phyloP scores from a whole-genome alignment of 1,284 basidiomycete species.

The Xerocomus subilludens region DNA sequence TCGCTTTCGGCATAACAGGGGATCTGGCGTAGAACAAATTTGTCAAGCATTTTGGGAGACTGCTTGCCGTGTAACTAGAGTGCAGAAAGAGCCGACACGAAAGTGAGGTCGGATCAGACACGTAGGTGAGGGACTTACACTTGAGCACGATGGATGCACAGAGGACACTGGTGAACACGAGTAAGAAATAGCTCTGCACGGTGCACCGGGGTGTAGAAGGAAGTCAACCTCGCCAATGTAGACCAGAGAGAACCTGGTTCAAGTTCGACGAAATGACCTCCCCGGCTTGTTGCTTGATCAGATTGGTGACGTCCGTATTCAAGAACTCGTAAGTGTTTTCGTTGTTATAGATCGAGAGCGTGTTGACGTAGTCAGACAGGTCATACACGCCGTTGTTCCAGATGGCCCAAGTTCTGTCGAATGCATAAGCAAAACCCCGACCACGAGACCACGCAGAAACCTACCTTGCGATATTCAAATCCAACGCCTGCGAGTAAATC shows the following conservation, averaged over 20 bases:
- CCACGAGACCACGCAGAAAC: constrained; percentile 40
- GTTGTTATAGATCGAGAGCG: constrained; percentile 63
- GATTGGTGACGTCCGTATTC: constrained; percentile 68
- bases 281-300: constrained; percentile 86
- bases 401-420: constrained; percentile 79
- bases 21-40: constrained; percentile 96
- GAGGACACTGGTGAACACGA: constrained; percentile 83
- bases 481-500: constrained; percentile 64
- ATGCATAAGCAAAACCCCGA: constrained; percentile 27
- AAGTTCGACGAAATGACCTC: constrained; percentile 83
- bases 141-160: constrained; percentile 88
- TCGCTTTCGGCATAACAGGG: constrained; percentile 99
- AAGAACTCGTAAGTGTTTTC: constrained; percentile 75
- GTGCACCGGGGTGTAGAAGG: constrained; percentile 85
- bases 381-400: constrained; percentile 84
- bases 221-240: constrained; percentile 87
- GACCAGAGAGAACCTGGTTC: constrained; percentile 65
- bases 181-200: constrained; percentile 89
- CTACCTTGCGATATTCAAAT: constrained; percentile 65
- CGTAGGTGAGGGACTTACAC: constrained; percentile 66
- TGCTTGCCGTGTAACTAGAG: constrained; percentile 87
- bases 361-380: constrained; percentile 90
- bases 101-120: constrained; percentile 34
- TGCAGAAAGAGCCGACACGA: constrained; percentile 82
- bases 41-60: constrained; percentile 93